Evolutionary conservation across 768 basidiomycete genomes (phyloP).

Genomic region (Xerocomellus chrysenteron): DNA sequence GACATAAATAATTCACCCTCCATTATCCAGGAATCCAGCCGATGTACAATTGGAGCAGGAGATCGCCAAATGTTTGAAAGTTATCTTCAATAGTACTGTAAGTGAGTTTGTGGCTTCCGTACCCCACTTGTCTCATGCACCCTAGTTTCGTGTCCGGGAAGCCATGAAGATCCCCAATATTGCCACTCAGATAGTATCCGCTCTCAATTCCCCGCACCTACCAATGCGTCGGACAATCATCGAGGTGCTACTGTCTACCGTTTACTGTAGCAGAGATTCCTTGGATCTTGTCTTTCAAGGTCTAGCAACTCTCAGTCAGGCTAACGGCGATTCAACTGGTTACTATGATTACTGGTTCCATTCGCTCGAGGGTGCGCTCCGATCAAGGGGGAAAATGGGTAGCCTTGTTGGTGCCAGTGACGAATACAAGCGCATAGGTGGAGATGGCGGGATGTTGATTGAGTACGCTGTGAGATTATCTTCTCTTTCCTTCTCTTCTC

Average conservation of each 20-base stretch:
- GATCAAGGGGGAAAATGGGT: constrained; percentile 91
- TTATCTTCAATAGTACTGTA: constrained; percentile 70
- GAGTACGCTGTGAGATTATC: constrained; percentile 76
- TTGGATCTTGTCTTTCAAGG: constrained; percentile 71
- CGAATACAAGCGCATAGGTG: constrained; percentile 70
- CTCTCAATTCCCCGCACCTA: constrained; percentile 79
- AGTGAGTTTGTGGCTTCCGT: constrained; percentile 21
- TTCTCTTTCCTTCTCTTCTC: background rate
- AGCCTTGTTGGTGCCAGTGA: constrained; percentile 94
- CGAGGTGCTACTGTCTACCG: constrained; percentile 76
- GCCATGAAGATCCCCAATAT: constrained; percentile 71
- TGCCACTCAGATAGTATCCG: constrained; percentile 76
- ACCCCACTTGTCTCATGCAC: constrained; percentile 9
- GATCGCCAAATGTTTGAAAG: constrained; percentile 81
- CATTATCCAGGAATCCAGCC: constrained; percentile 28
- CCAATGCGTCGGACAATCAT: constrained; percentile 73
- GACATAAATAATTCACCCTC: background rate
- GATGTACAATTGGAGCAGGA: constrained; percentile 84
- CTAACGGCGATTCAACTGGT: constrained; percentile 56
- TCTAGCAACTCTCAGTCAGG: constrained; percentile 67
- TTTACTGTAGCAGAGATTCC: constrained; percentile 62
- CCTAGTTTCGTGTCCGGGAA: constrained; percentile 65
- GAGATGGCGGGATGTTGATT: constrained; percentile 65
- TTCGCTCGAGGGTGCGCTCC: constrained; percentile 69
- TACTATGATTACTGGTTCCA: constrained; percentile 90